phyloP scores from a whole-genome alignment of 2,329 filamentous ascomycete species.

The Ambrosiella xylebori region DNA sequence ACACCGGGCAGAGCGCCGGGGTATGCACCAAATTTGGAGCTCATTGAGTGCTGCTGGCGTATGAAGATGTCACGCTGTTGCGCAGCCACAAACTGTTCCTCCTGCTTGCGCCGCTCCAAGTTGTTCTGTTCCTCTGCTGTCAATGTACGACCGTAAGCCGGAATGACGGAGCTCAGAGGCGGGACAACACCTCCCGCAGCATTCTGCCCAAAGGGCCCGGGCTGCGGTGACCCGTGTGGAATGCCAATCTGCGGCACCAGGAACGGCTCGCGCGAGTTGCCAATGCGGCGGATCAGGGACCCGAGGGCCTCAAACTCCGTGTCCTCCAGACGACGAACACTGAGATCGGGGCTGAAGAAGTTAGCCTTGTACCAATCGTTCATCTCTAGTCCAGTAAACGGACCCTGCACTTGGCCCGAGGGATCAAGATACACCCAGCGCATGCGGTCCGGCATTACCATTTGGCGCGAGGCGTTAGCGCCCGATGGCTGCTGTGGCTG shows the following conservation, averaged over 20 bases:
- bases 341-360: constrained; percentile 86
- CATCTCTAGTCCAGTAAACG: constrained; percentile 95
- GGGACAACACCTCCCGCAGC: constrained; percentile 52
- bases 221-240: constrained; percentile 59
- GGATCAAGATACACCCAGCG: constrained; percentile 96
- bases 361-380: constrained; percentile 99
- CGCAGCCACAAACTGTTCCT: constrained; percentile 93
- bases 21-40: constrained; percentile 36
- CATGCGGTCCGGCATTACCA: constrained; percentile 99
- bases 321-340: constrained; percentile 91
- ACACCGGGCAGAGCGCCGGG: background rate
- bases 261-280: constrained; percentile 94
- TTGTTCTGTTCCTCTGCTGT: constrained; percentile 98
- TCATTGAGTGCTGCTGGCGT: constrained; percentile 47
- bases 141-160: constrained; percentile 86
- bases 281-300: constrained; percentile 85
- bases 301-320: constrained; percentile 86
- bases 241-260: constrained; percentile 94
- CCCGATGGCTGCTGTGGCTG: constrained; percentile 15
- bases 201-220: constrained; percentile 31
- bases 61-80: constrained; percentile 86
- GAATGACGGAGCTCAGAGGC: constrained; percentile 83
- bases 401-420: constrained; percentile 78
- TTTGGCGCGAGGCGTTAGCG: constrained; percentile 60
- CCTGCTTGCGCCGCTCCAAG: constrained; percentile 85